Base-by-base conservation (phyloP, 148 eudicot species). In the Suaeda aralocaspica region DNA sequence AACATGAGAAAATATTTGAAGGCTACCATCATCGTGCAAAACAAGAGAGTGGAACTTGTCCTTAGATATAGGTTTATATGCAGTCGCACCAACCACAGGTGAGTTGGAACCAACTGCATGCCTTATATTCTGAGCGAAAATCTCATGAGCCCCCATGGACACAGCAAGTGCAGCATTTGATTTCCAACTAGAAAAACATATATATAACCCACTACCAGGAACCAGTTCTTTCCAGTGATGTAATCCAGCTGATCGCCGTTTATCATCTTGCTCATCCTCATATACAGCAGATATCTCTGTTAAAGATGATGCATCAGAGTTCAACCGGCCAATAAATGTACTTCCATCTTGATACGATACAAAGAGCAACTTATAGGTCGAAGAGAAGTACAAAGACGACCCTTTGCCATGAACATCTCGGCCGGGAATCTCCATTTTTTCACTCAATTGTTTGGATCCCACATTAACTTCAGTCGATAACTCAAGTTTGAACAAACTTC, bases 21-120 rank as follows among this genome's bases (percentile, higher is more conserved):
- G 97, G 81, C 99, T 95, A 55, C 99, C 99, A 84, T 95, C 99
- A 78, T 95, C 99, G 83, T 91, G 96, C 73, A 95, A 81, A 74
- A 91, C 84, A 77, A 95, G 96, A 81, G 88, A 82, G 76, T 95
- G 99, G 39, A 88, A 80, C 78, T 88, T 95, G 80, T 91, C 97
- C 81, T 95, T 91, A 36, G 99, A 88, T 72, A 95, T 73, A 36
- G 99, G 97, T 83, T 83, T 89, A 73, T 91, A 89, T 24, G 97
- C 92, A 74, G 97, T 88, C 36, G 87, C 79, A 71, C 99, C 99
- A 64, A 95, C 99, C 79, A 91, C 84, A 49, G 97, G 90, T n/a
- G 92, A 95, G 64, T 86, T 78, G 74, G 97, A 88, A 74, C 96
- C 88, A 77, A 83, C 93, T 30, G 92, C 85, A 79, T 95, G 96